Base-by-base conservation (phyloP, 2,329 filamentous ascomycete species). In the Thelonectria olida region DNA sequence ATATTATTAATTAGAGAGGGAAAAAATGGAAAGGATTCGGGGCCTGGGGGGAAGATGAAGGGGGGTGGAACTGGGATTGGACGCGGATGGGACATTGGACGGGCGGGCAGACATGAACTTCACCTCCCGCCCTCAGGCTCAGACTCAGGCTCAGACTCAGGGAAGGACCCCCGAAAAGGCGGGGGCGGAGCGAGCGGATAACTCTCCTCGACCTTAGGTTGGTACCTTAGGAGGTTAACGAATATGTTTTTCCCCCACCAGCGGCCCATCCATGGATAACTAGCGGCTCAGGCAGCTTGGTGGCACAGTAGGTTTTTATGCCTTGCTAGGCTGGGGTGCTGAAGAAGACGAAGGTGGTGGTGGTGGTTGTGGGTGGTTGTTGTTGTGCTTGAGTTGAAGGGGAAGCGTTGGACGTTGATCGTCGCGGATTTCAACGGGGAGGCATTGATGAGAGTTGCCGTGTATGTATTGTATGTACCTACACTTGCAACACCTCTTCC, bases 11-110 rank as follows among this genome's bases (percentile, higher is more conserved):
- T 55, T 48, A 60, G 49, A 60, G 67, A 62, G 66, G 66, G 63
- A 65, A 68, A 65, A 70, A 69, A 71, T 66, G 71, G 70, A 69
- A 70, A 66, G 67, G 67, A 68, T 69, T 69, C 64, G 54, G 61
- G 57, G 48, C 65, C 64, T 64, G 52, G 61, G 57, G 48, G 27
- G 57, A 61, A 4, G 5, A 12, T 56, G 63, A 61, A 57, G 63
- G 63, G 54, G 59, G 58, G 67, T 63, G 68, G 58, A 53, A 69
- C n/a, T n/a, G n/a, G n/a, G n/a, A n/a, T n/a, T n/a, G n/a, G n/a
- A n/a, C n/a, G n/a, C n/a, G n/a, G n/a, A n/a, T n/a, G n/a, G n/a
- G n/a, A n/a, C n/a, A n/a, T n/a, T n/a, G n/a, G n/a, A n/a, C n/a
- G n/a, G n/a, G n/a, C n/a, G n/a, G n/a, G n/a, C n/a, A n/a, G n/a